Percentiles rank a stretch among this genome's conserved stretches.
phyloP scores from a whole-genome alignment of 352 stramenopile genomes.

The Globisporangium abappressorium region DNA sequence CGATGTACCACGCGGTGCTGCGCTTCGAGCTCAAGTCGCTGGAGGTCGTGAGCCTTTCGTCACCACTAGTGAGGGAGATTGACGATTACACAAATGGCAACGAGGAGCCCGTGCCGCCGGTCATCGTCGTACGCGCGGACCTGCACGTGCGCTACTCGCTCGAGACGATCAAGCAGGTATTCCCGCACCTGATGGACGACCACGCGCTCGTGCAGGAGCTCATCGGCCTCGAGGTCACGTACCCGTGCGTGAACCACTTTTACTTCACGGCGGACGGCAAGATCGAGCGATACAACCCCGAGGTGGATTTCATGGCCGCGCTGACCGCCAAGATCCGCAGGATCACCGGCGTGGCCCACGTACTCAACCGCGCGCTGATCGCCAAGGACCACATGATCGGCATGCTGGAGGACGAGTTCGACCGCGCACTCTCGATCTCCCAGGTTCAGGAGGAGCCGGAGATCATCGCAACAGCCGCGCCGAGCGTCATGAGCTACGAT shows the following conservation, averaged over 20 bases:
- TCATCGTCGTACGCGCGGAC: conserved; percentile 28
- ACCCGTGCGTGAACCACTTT: conserved; percentile 43
- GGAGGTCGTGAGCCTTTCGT: conserved; percentile 19
- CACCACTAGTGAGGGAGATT: neutral
- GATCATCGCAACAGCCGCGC: neutral
- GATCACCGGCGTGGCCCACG: conserved; percentile 23
- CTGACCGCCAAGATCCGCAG: conserved; percentile 27
- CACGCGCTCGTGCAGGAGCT: conserved; percentile 32
- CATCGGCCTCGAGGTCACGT: conserved; percentile 41
- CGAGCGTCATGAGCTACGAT: neutral
- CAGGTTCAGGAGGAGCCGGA: neutral
- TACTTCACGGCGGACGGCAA: conserved; percentile 38
- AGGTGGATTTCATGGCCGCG: conserved; percentile 38
- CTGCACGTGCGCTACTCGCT: conserved; percentile 43
- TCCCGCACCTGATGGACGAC: conserved; percentile 38
- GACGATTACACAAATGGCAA: neutral
- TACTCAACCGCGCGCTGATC: conserved; percentile 39
- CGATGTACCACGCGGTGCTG: conserved; percentile 40
- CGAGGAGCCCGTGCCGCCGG: conserved; percentile 15
- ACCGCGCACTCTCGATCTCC: neutral
- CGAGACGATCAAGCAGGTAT: conserved; percentile 52
- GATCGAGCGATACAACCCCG: conserved; percentile 39
- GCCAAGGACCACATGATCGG: conserved; percentile 47
- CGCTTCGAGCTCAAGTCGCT: conserved; percentile 44
- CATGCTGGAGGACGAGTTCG: neutral